phyloP scores from a whole-genome alignment of 2,329 filamentous ascomycete genomes.

The Colletotrichum lupini region DNA sequence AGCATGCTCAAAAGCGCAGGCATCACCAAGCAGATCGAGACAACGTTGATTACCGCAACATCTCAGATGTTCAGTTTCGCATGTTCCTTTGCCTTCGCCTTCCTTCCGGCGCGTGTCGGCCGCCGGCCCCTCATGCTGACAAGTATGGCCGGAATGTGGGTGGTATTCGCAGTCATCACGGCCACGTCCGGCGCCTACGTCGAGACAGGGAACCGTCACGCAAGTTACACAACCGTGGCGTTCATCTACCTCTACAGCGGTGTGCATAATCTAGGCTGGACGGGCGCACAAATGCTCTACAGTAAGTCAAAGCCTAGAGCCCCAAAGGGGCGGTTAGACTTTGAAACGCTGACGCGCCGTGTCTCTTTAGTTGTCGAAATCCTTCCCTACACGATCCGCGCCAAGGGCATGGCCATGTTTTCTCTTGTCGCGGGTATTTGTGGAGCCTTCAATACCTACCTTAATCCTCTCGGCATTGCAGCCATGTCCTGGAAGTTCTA shows the following conservation, averaged over 20 bases:
- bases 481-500: slow-evolving; percentile 65
- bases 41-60: slow-evolving; percentile 33
- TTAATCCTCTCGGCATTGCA: slow-evolving; percentile 64
- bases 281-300: slow-evolving; percentile 32
- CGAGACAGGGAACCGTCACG: slow-evolving; percentile 24
- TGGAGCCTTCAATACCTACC: slow-evolving; percentile 45
- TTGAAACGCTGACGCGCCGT: not conserved
- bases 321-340: no score
- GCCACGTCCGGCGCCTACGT: slow-evolving; percentile 30
- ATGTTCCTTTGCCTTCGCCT: slow-evolving; percentile 28
- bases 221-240: slow-evolving; percentile 20
- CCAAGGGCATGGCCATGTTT: slow-evolving; percentile 57
- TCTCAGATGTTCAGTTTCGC: slow-evolving; percentile 35
- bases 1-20: slow-evolving; percentile 31
- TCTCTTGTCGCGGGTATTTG: slow-evolving; percentile 30
- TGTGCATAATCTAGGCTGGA: slow-evolving; percentile 34
- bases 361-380: slow-evolving; percentile 52
- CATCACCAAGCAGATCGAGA: slow-evolving; percentile 25
- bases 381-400: slow-evolving; percentile 62
- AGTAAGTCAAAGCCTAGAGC: not conserved
- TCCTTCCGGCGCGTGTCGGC: slow-evolving; percentile 29
- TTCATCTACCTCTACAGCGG: slow-evolving; percentile 35
- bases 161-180: slow-evolving; percentile 28
- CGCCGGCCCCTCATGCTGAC: slow-evolving; percentile 34
- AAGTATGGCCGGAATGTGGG: slow-evolving; percentile 32